These are phyloP conservation scores for Termitomyces sp. DNA, from an alignment of 768 basidiomycete species.

Conservation along the genomic window DNA sequence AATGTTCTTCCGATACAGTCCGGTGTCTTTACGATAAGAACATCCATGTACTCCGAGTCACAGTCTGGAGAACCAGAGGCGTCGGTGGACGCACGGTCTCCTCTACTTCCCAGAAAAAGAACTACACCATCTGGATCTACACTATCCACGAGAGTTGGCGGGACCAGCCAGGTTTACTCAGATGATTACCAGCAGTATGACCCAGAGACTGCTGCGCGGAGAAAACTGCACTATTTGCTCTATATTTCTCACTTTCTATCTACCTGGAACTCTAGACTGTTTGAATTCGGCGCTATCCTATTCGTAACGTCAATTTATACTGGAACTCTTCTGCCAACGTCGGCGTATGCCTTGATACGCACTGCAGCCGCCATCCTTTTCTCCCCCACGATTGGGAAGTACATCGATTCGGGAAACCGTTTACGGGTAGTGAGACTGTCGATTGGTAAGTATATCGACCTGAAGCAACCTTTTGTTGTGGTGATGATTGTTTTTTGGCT, in stretches of 20 bases:
- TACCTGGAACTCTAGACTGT: slow-evolving; percentile 30
- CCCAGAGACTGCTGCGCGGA: not conserved
- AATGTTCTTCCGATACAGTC: not conserved
- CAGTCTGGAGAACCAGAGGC: not conserved
- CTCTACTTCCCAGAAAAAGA: not conserved
- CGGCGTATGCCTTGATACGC: slow-evolving; percentile 26
- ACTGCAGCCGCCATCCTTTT: slow-evolving; percentile 21
- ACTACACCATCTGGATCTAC: not conserved
- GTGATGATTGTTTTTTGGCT: not conserved
- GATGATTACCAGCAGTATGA: not conserved
- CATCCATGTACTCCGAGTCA: slow-evolving; percentile 1
- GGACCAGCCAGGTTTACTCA: not conserved
- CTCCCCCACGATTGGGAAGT: slow-evolving; percentile 22
- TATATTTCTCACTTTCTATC: slow-evolving; percentile 29
- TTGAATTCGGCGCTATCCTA: slow-evolving; percentile 29
- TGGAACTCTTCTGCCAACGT: slow-evolving; percentile 25
- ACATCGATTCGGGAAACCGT: slow-evolving; percentile 22
- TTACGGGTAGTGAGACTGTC: slow-evolving; percentile 24
- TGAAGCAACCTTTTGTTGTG: slow-evolving; percentile 4
- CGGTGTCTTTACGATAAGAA: not conserved
- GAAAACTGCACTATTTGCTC: slow-evolving; percentile 10
- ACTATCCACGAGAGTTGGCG: not conserved
- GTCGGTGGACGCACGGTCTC: not conserved
- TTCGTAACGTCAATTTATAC: slow-evolving; percentile 24
- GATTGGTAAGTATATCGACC: slow-evolving; percentile 17